Conservation (phyloP, 805 yeast genomes). For the Spencermartinsiella europaea region DNA sequence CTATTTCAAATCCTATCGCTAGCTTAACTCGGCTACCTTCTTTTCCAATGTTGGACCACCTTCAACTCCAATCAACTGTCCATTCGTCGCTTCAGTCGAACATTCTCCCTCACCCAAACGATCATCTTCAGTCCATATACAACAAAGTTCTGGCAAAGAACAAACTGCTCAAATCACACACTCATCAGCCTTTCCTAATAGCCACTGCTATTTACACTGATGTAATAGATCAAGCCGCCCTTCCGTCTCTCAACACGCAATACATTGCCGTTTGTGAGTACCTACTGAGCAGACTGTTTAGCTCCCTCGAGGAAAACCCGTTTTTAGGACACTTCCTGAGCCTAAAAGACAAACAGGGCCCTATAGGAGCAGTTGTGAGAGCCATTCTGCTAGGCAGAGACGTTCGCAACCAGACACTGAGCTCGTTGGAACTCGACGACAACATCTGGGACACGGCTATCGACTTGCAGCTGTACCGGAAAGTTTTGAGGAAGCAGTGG, state of each 20-base stretch:
- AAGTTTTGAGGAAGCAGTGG: constrained; percentile 6
- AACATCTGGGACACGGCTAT: neutral
- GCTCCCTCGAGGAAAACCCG: neutral
- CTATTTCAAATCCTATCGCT: too few relatives aligned
- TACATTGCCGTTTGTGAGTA: neutral
- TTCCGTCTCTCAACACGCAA: neutral
- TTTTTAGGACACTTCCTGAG: neutral
- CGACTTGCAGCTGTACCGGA: neutral
- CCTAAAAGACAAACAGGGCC: neutral
- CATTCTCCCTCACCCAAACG: neutral
- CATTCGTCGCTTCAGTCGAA: neutral
- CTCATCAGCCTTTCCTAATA: neutral
- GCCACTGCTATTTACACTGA: neutral
- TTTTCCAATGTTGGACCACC: too few relatives aligned
- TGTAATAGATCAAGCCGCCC: neutral
- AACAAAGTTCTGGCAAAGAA: neutral
- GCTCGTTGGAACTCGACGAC: neutral
- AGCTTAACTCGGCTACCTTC: too few relatives aligned
- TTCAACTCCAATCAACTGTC: neutral
- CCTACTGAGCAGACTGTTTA: neutral
- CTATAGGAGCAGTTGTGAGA: neutral
- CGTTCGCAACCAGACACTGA: neutral
- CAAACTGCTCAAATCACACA: neutral
- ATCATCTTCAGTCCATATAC: neutral
- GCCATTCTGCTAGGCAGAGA: neutral